Conservation (phyloP, 208 protist species). For the Wallacemonas sp. region DNA sequence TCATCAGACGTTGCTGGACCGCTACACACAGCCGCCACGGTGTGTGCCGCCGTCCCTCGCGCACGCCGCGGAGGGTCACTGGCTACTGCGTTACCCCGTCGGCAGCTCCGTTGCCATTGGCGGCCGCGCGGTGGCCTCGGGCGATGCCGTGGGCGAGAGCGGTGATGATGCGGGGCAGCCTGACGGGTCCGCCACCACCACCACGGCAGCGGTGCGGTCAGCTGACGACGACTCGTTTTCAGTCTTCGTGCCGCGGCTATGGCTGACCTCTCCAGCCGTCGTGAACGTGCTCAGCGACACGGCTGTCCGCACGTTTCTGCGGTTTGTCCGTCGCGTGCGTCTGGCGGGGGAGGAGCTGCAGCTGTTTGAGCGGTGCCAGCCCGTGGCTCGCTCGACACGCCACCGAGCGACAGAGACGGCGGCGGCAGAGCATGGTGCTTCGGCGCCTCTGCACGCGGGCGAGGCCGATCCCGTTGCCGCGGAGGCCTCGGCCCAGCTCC, state of each 20-base stretch:
- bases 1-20: neutral
- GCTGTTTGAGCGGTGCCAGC: neutral
- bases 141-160: neutral
- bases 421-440: too few species aligned
- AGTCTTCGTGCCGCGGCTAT: neutral
- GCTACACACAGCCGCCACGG: constrained; percentile 1
- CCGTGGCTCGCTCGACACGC: neutral
- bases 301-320: neutral
- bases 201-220: neutral
- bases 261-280: neutral
- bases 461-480: too few species aligned
- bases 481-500: constrained; percentile 10
- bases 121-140: neutral
- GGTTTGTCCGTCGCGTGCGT: neutral
- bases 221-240: neutral
- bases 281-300: neutral
- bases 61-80: constrained; percentile 47
- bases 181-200: neutral
- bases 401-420: too few species aligned
- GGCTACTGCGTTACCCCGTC: constrained; percentile 38
- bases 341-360: neutral
- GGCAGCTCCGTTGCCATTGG: neutral
- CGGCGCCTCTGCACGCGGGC: too few species aligned
- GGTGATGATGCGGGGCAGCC: neutral
- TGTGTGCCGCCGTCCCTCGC: constrained; percentile 35